Conservation (phyloP, 495 filamentous ascomycete genomes). For the Penicillium crystallinum region DNA sequence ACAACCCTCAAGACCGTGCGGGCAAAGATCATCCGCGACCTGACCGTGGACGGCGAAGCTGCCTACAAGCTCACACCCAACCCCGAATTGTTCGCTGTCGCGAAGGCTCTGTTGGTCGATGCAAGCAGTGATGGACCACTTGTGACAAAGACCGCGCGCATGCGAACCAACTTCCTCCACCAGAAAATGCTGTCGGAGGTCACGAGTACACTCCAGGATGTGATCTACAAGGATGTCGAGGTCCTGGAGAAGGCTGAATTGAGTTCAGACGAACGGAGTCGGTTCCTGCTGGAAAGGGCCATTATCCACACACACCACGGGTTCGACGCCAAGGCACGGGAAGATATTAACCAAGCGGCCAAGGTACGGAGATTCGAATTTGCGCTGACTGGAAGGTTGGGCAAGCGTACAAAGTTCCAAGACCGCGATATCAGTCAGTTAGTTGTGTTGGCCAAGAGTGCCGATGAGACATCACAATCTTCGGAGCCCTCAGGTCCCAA, state of each 20-base stretch:
- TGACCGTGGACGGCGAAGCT: conserved; percentile 79
- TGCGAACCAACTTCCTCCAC: conserved; percentile 78
- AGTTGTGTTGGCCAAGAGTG: conserved; percentile 82
- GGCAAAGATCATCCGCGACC: conserved; percentile 51
- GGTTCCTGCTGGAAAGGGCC: conserved; percentile 74
- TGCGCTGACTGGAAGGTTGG: conserved; percentile 76
- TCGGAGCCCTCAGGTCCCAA: conserved; percentile 46
- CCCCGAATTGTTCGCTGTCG: conserved; percentile 75
- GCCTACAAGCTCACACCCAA: conserved; percentile 79
- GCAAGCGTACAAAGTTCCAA: conserved; percentile 91
- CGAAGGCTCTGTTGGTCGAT: conserved; percentile 49
- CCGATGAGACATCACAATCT: conserved; percentile 20
- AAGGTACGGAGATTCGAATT: conserved; percentile 66
- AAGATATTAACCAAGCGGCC: conserved; percentile 63
- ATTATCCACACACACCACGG: conserved; percentile 82
- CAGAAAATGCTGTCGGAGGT: conserved; percentile 81
- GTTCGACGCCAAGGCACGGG: conserved; percentile 67
- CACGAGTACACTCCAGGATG: conserved; percentile 57
- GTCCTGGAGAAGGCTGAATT: conserved; percentile 42
- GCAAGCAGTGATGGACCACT: conserved; percentile 30
- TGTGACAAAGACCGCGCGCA: conserved; percentile 37
- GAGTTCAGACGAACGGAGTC: conserved; percentile 42
- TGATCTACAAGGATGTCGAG: conserved; percentile 49
- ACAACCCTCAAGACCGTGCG: conserved; percentile 34
- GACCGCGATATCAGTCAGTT: conserved; percentile 84